Conservation (phyloP, 169 alveolate genomes). For the Babesia ovis region DNA sequence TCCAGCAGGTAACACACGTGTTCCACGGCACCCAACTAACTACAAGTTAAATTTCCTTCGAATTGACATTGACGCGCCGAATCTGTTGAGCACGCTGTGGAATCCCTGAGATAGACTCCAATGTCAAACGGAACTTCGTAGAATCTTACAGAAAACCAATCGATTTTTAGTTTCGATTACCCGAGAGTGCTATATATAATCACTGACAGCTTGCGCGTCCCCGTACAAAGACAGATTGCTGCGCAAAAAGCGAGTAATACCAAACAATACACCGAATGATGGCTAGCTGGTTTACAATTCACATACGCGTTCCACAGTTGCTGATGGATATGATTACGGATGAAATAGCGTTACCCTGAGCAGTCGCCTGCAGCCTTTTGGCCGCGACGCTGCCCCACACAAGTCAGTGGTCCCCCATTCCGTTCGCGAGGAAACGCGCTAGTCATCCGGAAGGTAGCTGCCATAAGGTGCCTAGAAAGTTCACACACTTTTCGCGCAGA, state of each 20-base stretch:
- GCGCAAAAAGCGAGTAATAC: neutral
- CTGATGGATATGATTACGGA: neutral
- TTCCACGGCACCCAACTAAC: neutral
- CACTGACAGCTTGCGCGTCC: neutral
- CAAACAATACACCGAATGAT: neutral
- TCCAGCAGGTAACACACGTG: neutral
- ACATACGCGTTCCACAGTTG: neutral
- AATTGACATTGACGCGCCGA: neutral
- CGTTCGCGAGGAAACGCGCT: neutral
- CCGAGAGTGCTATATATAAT: neutral
- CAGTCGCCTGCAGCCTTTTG: neutral
- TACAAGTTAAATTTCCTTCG: neutral
- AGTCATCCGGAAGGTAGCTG: neutral
- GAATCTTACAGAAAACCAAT: too few species aligned
- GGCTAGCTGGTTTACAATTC: neutral
- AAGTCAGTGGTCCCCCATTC: conserved; percentile 7
- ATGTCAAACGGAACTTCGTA: too few species aligned
- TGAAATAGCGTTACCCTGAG: conserved; percentile 8
- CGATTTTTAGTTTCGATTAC: too few species aligned
- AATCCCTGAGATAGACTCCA: too few species aligned
- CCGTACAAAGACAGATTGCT: neutral
- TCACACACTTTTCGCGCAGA: neutral
- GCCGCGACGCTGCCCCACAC: conserved; percentile 39
- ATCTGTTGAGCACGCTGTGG: neutral
- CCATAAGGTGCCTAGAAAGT: neutral